phyloP scores from a whole-genome alignment of 192 early-diverging fungal genomes.

The Coemansia sp. region DNA sequence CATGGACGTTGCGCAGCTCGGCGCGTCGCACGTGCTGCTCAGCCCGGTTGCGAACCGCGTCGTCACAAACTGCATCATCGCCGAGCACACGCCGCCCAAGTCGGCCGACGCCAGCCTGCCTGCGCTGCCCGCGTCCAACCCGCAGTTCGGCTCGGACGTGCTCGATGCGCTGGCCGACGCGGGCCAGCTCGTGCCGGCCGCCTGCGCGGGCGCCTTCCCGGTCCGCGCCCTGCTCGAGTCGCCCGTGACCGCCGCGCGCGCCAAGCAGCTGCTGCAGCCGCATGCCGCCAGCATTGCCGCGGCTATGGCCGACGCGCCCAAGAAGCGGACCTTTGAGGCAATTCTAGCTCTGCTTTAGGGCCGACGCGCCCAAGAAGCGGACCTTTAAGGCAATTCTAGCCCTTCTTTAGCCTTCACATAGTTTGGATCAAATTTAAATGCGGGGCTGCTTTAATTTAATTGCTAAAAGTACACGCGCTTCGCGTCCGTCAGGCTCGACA shows the following conservation, averaged over 20 bases:
- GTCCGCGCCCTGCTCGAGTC: slow-evolving; percentile 50
- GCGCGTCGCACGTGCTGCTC: slow-evolving; percentile 29
- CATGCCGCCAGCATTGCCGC: slow-evolving; percentile 3
- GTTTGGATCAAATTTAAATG: too few species aligned
- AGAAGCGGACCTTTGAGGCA: slow-evolving; percentile 16
- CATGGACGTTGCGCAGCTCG: not conserved
- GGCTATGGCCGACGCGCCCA: slow-evolving; percentile 9
- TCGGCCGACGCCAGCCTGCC: slow-evolving; percentile 14
- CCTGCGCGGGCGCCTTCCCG: slow-evolving; percentile 45
- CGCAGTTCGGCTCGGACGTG: slow-evolving; percentile 26
- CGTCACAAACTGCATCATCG: slow-evolving; percentile 38
- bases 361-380: slow-evolving; percentile 11
- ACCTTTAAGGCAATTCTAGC: slow-evolving; percentile 19
- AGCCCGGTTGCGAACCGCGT: slow-evolving; percentile 42
- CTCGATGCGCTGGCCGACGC: slow-evolving; percentile 14
- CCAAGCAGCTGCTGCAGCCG: slow-evolving; percentile 22
- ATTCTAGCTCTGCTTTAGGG: slow-evolving; percentile 16
- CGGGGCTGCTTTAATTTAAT: too few species aligned
- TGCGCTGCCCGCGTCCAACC: slow-evolving; percentile 21
- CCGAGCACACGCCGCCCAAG: slow-evolving; percentile 24
- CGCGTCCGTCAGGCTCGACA: slow-evolving; percentile 72
- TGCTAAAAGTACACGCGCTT: slow-evolving; percentile 14
- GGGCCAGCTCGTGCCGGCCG: slow-evolving; percentile 24
- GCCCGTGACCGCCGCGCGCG: slow-evolving; percentile 20
- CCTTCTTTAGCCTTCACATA: not conserved